Base-by-base conservation (phyloP, 345 rosid species). In the Gossypium arboreum region DNA sequence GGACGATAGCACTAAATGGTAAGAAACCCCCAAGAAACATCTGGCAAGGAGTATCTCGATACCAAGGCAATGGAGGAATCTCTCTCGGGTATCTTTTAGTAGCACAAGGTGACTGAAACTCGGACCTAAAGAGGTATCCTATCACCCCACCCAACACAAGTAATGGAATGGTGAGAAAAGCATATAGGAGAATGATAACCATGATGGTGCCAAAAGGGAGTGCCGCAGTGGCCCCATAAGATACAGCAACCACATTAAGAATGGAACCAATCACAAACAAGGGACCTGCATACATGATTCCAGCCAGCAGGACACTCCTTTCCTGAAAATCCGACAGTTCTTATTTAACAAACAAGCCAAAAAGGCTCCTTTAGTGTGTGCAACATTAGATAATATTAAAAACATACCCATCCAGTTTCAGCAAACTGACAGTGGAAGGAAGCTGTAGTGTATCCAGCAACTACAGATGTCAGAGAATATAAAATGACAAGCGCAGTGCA, bases 131-230 rank as follows among this genome's bases (percentile, higher is more conserved):
- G n/a, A 68, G 76, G 80, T 84, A 79, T 12, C 91, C 97, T 29
- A 89, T 69, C 67, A 82, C 41, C 75, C 97, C 93, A 71, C 98
- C 97, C 76, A 94, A 81, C 73, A 82, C 85, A 79, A 92, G 88
- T 82, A 92, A 79, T 58, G 94, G 98, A 73, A 87, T 48, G 29
- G 82, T 67, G 22, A 88, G 64, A 77, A 89, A 68, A 47, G 81
- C 72, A 62, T 81, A 83, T 39, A 90, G 72, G 73, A 89, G 82
- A 54, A 89, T 76, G 77, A 90, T 85, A 78, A 85, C 84, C 64
- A 88, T 17, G 75, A 89, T 80, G 76, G 97, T 90, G 83, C 97
- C 87, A 67, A 89, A 87, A 39, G 97, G 98, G 82, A 92, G 86
- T 41, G 97, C 92, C 73, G 89, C 84, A 2, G 94, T 94, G 75